phyloP scores from a whole-genome alignment of 1,139 yeast genomes.

The Debaryomyces coudertii region DNA sequence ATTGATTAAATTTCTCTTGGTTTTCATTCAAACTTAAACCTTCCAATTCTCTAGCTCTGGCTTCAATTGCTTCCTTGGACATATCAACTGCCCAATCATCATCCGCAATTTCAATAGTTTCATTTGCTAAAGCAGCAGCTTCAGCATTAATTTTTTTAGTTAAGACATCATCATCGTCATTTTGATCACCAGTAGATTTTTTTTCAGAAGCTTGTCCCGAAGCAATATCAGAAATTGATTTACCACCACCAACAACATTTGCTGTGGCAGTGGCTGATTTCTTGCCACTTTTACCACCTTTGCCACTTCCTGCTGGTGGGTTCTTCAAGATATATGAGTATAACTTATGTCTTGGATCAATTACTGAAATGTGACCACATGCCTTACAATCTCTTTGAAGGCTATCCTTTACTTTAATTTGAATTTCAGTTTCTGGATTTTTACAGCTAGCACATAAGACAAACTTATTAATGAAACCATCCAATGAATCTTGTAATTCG shows the following conservation, averaged over 20 bases:
- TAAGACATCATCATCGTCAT: constrained; percentile 66
- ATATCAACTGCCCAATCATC: constrained; percentile 99
- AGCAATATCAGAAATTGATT: constrained; percentile 76
- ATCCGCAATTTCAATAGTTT: constrained; percentile 69
- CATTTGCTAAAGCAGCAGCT: constrained; percentile 64
- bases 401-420: constrained; percentile 74
- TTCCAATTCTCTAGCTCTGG: constrained; percentile 87
- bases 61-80: constrained; percentile 94
- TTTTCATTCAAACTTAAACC: constrained; percentile 50
- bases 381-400: constrained; percentile 96
- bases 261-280: constrained; percentile 91
- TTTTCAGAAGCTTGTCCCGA: constrained; percentile 48
- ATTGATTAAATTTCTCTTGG: constrained; percentile 62
- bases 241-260: constrained; percentile 87
- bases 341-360: constrained; percentile 87
- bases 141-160: constrained; percentile 83
- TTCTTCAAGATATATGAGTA: constrained; percentile 87
- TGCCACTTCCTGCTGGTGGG: constrained; percentile 73
- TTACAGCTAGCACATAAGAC: constrained; percentile 94
- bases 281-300: constrained; percentile 50
- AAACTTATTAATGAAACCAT: constrained; percentile 90
- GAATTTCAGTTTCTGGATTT: constrained; percentile 96
- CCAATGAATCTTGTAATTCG: constrained; percentile 90
- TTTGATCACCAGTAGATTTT: constrained; percentile 32
- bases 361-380: constrained; percentile 86